These are phyloP conservation scores for Debaryomyces coudertii DNA, from an alignment of 1,139 yeast genomes.

Conservation along the genomic window DNA sequence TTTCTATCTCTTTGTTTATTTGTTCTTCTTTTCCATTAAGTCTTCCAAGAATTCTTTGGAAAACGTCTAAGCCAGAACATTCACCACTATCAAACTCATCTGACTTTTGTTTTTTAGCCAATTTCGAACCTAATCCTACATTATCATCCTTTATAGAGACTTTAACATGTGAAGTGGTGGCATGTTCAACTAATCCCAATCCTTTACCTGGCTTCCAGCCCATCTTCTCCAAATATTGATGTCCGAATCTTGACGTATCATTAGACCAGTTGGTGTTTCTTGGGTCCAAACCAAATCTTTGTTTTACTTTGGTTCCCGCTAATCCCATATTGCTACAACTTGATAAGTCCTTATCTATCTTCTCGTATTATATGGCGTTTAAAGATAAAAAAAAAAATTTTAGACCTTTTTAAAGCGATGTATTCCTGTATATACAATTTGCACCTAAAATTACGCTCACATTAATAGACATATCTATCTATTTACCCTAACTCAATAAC, in stretches of 20 bases:
- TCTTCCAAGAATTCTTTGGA: constrained; percentile 86
- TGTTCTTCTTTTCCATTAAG: constrained; percentile 75
- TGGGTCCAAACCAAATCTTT: constrained; percentile 90
- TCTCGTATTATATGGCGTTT: neutral
- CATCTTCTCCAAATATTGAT: constrained; percentile 72
- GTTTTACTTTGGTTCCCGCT: constrained; percentile 82
- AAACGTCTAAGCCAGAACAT: constrained; percentile 88
- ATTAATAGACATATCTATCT: neutral
- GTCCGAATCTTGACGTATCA: constrained; percentile 83
- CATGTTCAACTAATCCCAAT: constrained; percentile 69
- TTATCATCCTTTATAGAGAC: constrained; percentile 81
- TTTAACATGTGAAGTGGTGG: constrained; percentile 77
- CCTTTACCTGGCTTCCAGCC: constrained; percentile 97
- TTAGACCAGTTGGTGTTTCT: constrained; percentile 95
- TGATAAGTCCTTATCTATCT: neutral
- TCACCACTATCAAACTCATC: constrained; percentile 74
- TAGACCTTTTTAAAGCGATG: constrained; percentile 1
- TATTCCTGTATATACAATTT: neutral
- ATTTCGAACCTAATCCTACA: constrained; percentile 83
- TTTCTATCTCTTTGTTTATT: constrained; percentile 61
- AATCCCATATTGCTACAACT: constrained; percentile 63
- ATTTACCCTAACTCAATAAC: constrained; percentile 17
- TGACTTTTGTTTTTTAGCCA: constrained; percentile 55
- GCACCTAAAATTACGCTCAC: neutral
- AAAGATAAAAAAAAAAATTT: constrained; percentile 4